phyloP scores from a whole-genome alignment of 805 yeast species.

The Candida ipomoeae region DNA sequence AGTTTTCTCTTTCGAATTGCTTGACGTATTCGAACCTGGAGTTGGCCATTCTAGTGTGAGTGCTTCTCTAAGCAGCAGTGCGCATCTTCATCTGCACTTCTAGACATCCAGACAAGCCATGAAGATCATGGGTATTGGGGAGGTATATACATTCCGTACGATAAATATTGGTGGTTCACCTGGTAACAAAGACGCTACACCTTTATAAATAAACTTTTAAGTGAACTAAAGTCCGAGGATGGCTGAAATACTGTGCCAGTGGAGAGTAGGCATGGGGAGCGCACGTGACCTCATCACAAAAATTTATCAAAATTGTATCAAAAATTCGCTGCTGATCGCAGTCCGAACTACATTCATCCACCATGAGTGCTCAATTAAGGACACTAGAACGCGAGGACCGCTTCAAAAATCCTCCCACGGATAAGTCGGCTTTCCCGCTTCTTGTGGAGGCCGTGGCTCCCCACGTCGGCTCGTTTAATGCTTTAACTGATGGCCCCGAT shows the following conservation, averaged over 20 bases:
- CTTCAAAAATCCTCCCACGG: constrained; percentile 86
- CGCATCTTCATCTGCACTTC: background rate
- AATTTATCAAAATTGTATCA: constrained; percentile 12
- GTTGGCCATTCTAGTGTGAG: constrained; percentile 57
- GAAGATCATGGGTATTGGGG: background rate
- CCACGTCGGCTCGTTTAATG: constrained; percentile 94
- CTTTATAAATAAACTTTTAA: no score
- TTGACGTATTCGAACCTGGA: constrained; percentile 86
- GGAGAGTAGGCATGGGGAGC: background rate
- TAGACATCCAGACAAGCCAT: background rate
- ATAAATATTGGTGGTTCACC: no score
- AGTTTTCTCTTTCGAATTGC: constrained; percentile 69
- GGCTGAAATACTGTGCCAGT: no score
- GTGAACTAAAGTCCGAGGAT: background rate
- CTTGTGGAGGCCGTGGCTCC: constrained; percentile 89
- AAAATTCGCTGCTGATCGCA: constrained; percentile 4
- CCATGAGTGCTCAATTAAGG: constrained; percentile 56
- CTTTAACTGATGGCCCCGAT: constrained; percentile 80
- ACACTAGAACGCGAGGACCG: constrained; percentile 86
- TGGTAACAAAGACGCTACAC: no score
- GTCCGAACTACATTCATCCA: constrained; percentile 3
- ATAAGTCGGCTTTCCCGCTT: constrained; percentile 74
- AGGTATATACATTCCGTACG: background rate
- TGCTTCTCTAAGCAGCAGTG: background rate
- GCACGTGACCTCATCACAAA: constrained; percentile 20